These are phyloP conservation scores for Colletotrichum tropicale DNA, from an alignment of 2,329 filamentous ascomycete species.

Conservation along the genomic window DNA sequence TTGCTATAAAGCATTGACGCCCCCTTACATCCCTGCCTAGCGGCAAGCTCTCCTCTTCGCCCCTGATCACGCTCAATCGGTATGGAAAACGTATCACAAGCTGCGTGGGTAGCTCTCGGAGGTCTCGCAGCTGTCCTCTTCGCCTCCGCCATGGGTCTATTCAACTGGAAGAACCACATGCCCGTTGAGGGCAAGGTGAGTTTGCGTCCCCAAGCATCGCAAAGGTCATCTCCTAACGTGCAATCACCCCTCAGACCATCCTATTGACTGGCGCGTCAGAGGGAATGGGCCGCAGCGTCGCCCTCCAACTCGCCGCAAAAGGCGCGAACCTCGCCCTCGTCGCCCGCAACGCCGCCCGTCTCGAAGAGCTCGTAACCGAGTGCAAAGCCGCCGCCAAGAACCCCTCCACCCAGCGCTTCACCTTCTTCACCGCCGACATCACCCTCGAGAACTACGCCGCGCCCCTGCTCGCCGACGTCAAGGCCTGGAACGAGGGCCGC, in stretches of 20 bases:
- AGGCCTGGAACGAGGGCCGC: slow-evolving; percentile 75
- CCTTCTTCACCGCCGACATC: slow-evolving; percentile 84
- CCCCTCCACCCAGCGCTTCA: slow-evolving; percentile 75
- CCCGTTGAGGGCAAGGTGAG: slow-evolving; percentile 82
- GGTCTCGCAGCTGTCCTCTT: slow-evolving; percentile 40
- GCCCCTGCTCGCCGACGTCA: slow-evolving; percentile 73
- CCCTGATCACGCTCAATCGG: not conserved
- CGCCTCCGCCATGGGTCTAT: slow-evolving; percentile 67
- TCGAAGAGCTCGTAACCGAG: slow-evolving; percentile 65
- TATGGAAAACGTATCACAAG: slow-evolving; percentile 30
- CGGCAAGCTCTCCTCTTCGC: not conserved
- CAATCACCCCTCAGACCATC: slow-evolving; percentile 66
- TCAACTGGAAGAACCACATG: slow-evolving; percentile 75
- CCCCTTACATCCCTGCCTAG: too few relatives aligned
- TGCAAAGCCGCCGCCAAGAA: slow-evolving; percentile 70
- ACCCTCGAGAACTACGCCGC: slow-evolving; percentile 71
- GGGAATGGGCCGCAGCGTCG: slow-evolving; percentile 84
- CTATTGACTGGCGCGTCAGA: slow-evolving; percentile 91
- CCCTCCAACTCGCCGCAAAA: slow-evolving; percentile 75
- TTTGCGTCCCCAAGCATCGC: not conserved
- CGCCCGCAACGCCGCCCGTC: slow-evolving; percentile 76
- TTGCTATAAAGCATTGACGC: not conserved
- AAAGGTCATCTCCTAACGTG: not conserved
- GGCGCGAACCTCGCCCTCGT: slow-evolving; percentile 89
- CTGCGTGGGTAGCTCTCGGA: slow-evolving; percentile 56